Evolutionary conservation across 2,329 filamentous ascomycete genomes (phyloP).

Genomic region (Cladosporium velox): DNA sequence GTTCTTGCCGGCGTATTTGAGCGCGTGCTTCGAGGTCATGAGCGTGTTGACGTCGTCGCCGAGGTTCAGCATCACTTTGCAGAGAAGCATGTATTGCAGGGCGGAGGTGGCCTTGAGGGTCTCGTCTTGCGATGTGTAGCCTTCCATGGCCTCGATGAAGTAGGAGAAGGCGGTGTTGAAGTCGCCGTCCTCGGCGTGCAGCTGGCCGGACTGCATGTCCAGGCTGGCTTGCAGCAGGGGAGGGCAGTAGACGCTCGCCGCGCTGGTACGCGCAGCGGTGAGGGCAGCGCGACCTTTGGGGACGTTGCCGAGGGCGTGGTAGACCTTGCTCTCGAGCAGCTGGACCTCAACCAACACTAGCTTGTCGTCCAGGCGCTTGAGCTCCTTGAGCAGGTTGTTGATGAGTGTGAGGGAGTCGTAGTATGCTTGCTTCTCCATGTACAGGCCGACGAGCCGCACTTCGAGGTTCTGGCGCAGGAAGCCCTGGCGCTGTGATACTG

Average conservation of each 20-base stretch:
- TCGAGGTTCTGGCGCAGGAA: conserved; percentile 98
- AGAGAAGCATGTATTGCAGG: conserved; percentile 98
- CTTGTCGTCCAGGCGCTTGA: conserved; percentile 98
- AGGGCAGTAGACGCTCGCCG: conserved; percentile 95
- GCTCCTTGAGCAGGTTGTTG: conserved; percentile 91
- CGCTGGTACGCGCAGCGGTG: conserved; percentile 90
- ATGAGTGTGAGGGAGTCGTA: conserved; percentile 96
- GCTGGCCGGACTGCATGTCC: conserved; percentile 99
- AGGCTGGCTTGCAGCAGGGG: conserved; percentile 92
- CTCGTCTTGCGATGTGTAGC: conserved; percentile 92
- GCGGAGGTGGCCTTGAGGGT: conserved; percentile 88
- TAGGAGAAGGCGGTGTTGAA: conserved; percentile 99
- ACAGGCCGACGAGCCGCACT: conserved; percentile 86
- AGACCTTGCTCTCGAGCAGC: conserved; percentile 92
- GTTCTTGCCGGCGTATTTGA: conserved; percentile 93
- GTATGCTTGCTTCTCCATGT: conserved; percentile 97
- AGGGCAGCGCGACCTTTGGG: conserved; percentile 93
- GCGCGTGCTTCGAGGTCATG: conserved; percentile 92
- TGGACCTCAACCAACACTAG: conserved; percentile 97
- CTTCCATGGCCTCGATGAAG: conserved; percentile 98
- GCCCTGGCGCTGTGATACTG: conserved; percentile 86
- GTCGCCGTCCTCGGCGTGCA: conserved; percentile 97
- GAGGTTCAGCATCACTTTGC: conserved; percentile 99
- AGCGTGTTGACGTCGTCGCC: conserved; percentile 94
- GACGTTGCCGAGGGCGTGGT: conserved; percentile 95